phyloP scores from a whole-genome alignment of 1,284 basidiomycete species.

The Cutaneotrichosporon cyanovorans region DNA sequence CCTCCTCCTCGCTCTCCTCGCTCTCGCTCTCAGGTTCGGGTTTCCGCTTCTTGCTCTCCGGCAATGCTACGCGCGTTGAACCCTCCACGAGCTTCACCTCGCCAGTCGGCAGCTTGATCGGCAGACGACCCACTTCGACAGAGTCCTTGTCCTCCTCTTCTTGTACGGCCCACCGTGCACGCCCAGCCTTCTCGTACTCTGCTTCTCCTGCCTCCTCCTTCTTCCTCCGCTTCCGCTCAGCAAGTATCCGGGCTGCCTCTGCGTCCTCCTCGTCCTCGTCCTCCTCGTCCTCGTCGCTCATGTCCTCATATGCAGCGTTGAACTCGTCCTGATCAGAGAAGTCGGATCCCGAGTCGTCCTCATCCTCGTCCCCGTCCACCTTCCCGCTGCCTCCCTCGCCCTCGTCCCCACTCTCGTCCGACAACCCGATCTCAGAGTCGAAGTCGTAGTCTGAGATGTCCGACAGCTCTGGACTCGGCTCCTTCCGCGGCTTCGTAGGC shows the following conservation, averaged over 20 bases:
- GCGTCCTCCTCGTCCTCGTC: slow-evolving; percentile 12
- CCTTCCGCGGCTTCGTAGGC: slow-evolving; percentile 30
- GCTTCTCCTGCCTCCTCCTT: slow-evolving; percentile 32
- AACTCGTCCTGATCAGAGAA: slow-evolving; percentile 18
- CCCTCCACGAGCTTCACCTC: slow-evolving; percentile 53
- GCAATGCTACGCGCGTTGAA: slow-evolving; percentile 46
- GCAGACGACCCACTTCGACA: slow-evolving; percentile 59
- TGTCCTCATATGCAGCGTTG: slow-evolving; percentile 13
- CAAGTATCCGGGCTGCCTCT: slow-evolving; percentile 1
- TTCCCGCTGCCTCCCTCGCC: slow-evolving; percentile 1
- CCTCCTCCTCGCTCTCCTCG: slow-evolving; percentile 46
- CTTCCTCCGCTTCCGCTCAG: slow-evolving; percentile 22
- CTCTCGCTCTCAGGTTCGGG: slow-evolving; percentile 45
- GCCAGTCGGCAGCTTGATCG: slow-evolving; percentile 76
- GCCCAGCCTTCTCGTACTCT: slow-evolving; percentile 34
- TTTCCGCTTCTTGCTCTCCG: slow-evolving; percentile 31
- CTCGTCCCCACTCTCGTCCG: slow-evolving; percentile 1
- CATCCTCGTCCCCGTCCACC: slow-evolving; percentile 13
- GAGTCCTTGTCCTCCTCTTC: slow-evolving; percentile 28
- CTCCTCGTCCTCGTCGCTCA: slow-evolving; percentile 18
- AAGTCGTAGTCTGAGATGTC: slow-evolving; percentile 35
- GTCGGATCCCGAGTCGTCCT: slow-evolving; percentile 18
- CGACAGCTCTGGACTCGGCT: slow-evolving; percentile 24
- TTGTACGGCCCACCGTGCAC: slow-evolving; percentile 26
- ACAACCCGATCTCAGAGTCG: slow-evolving; percentile 32